Base-by-base conservation (phyloP, 345 rosid species). In the Tarenaya hassleriana region DNA sequence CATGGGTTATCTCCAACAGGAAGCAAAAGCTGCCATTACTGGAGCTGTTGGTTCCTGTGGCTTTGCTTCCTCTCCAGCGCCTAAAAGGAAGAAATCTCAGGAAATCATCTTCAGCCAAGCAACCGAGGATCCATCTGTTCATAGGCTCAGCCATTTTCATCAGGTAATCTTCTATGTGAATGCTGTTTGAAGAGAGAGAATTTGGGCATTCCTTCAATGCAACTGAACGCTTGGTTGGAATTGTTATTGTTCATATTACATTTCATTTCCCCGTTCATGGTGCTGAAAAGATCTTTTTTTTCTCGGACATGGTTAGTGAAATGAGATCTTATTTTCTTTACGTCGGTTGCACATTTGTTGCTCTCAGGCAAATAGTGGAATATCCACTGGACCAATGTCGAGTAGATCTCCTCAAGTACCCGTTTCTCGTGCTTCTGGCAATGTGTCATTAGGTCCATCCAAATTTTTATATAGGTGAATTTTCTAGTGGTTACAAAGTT, bases 21-120 rank as follows among this genome's bases (percentile, higher is more conserved):
- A 97, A 41, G 97, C 98, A 35, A 92, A 92, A 67, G 89, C 89
- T 17, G 86, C 95, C 46, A 85, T 88, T 62, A 88, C 95, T 47
- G 99, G 99, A 64, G 97, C 97, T 47, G 70, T 94, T 65, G 95
- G 95, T 45, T 80, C 94, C 54, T 94, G 97, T 12, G 97, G 97
- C 35, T 94, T 68, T 72, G 78, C 84, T 46, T 79, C 97, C 34
- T 65, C 80, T 11, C 94, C 95, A 16, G 67, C 75, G 47, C 71
- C 85, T 38, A 78, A 77, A 64, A 88, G 80, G 77, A 86, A 70
- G 79, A 94, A 86, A 77, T 68, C 82, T 67, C 92, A 74, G 50
- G 97, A 88, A 14, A 71, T 77, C 46, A 68, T 69, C 55, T 82
- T 83, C 59, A 83, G 73, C 54, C 62, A 75, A 56, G 43, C 74